Evolutionary conservation across 495 filamentous ascomycete species (phyloP).

Genomic region (Trichocladium uniseriatum): DNA sequence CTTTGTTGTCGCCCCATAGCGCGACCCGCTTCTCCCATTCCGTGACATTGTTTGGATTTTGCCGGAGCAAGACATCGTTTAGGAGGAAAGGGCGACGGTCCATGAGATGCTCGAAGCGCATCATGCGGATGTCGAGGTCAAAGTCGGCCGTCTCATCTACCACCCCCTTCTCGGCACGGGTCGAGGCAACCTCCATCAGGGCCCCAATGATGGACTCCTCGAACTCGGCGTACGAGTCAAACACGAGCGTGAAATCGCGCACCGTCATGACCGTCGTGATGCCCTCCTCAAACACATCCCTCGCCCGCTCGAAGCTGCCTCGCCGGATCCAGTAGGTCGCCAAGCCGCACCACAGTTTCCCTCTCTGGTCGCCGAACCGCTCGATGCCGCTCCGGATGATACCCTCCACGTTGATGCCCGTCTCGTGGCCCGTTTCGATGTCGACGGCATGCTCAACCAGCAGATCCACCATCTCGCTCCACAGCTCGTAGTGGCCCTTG

Average conservation of each 20-base stretch:
- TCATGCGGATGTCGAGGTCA: slow-evolving; percentile 94
- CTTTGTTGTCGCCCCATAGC: slow-evolving; percentile 89
- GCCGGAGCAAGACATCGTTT: slow-evolving; percentile 89
- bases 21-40: slow-evolving; percentile 97
- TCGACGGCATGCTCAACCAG: slow-evolving; percentile 85
- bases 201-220: slow-evolving; percentile 91
- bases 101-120: slow-evolving; percentile 97
- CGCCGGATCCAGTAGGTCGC: slow-evolving; percentile 96
- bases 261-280: slow-evolving; percentile 98
- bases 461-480: slow-evolving; percentile 97
- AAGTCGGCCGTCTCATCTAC: slow-evolving; percentile 83
- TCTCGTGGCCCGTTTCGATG: slow-evolving; percentile 68
- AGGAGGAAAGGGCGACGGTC: slow-evolving; percentile 92
- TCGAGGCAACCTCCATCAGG: slow-evolving; percentile 79
- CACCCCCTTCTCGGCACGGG: slow-evolving; percentile 71
- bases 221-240: slow-evolving; percentile 93
- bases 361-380: slow-evolving; percentile 87
- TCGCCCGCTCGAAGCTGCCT: slow-evolving; percentile 78
- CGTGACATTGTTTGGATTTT: slow-evolving; percentile 92
- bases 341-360: slow-evolving; percentile 92
- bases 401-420: slow-evolving; percentile 81
- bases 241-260: slow-evolving; percentile 94
- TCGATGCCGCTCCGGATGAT: slow-evolving; percentile 92
- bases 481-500: slow-evolving; percentile 92
- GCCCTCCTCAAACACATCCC: slow-evolving; percentile 94